Conservation (phyloP, 78 protist species). For the Bodo saltans region DNA sequence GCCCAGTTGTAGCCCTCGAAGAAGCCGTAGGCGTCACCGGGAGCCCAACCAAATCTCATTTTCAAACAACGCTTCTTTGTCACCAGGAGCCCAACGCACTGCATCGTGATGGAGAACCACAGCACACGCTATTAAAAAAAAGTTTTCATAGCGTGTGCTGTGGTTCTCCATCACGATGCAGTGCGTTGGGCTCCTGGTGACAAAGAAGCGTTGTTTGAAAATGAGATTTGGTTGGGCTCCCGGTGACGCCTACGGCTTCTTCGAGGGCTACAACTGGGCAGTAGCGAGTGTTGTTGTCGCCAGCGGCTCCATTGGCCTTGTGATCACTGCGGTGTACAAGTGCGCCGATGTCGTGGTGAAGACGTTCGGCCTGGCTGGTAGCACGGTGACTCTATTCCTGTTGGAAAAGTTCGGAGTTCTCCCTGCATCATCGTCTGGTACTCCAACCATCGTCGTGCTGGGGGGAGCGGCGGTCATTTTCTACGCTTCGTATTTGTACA, state of each 20-base stretch:
- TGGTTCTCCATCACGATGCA: background rate
- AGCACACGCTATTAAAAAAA: too few species aligned
- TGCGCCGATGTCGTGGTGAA: background rate
- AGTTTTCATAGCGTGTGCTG: too few species aligned
- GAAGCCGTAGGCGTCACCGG: background rate
- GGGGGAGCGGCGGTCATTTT: background rate
- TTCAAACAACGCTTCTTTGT: background rate
- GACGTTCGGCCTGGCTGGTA: background rate
- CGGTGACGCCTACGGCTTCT: background rate
- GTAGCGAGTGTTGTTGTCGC: background rate
- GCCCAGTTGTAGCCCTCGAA: background rate
- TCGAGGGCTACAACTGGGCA: background rate
- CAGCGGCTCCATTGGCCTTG: background rate
- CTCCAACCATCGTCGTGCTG: background rate
- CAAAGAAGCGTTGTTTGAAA: background rate
- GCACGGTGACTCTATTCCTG: background rate
- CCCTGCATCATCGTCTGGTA: background rate
- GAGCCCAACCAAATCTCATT: background rate
- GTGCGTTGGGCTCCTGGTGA: background rate
- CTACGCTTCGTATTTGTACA: background rate
- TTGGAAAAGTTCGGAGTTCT: background rate
- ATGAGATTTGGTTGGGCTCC: background rate
- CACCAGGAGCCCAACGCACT: background rate
- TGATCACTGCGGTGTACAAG: background rate
- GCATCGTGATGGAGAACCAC: background rate